Evolutionary conservation across 306 rosid genomes (phyloP), one percentile per base, ranked within the genome.

Genomic region (Senna siamea): DNA sequence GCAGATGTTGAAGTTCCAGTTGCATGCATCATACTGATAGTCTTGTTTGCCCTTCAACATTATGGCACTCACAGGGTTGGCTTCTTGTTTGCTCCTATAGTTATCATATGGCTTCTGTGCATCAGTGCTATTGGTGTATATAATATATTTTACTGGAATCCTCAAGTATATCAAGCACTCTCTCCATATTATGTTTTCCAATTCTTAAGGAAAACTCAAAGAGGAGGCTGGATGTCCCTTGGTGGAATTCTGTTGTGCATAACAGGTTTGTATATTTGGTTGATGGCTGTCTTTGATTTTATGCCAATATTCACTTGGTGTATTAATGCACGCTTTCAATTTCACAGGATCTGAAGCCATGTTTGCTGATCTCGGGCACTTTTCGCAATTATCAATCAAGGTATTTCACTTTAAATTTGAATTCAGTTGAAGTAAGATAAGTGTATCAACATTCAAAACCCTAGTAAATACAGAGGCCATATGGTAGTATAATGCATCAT

Each of bases 341-440:
- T 58, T 30, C 48, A 47, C 89, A 94, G 97, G 98, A 67, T 92
- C 95, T 7, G 98, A 94, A 85, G 98, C 97, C 56, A 94, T 94
- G 98, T 94, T 94, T 85, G 98, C 96, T 81, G 98, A 94, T 86
- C 97, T 94, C 43, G 98, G 98, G 20, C 98, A 94, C 87, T 94
- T 94, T 52, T 87, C 97, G 3, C 97, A 92, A 41, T 79, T 87
- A 69, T 94, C 97, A 56, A 91, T 94, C 82, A 82, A 91, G 98
- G 98, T 94, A 83, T 46, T 19, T 62, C 40, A 40, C 60, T 53
- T 73, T 6, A 43, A 47, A 38, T 28, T 69, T 43, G 32, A 60
- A 18, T 59, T 66, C 15, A 18, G 56, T 57, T 50, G 12, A 17
- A 47, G 30, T 38, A 69, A 10, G 53, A 67, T 46, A 44, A 63